Conservation (phyloP, 2,329 filamentous ascomycete genomes). For the Colletotrichum lupini region DNA sequence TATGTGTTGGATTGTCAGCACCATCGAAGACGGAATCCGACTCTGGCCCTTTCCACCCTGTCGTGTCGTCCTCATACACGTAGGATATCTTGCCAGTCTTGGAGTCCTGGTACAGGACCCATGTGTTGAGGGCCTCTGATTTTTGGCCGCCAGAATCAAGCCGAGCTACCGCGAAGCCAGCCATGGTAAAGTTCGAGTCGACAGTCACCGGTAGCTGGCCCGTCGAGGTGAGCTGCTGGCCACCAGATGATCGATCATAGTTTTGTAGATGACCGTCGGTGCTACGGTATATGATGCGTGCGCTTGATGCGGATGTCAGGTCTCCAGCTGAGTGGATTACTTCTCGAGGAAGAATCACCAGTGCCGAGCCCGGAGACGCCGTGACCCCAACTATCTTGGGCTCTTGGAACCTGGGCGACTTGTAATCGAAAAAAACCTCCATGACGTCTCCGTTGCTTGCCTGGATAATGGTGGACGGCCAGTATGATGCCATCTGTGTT, state of each 20-base stretch:
- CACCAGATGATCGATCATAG: conserved; percentile 23
- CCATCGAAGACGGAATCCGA: conserved; percentile 27
- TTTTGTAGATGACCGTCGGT: conserved; percentile 11
- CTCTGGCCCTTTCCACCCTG: conserved; percentile 34
- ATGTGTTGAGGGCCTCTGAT: conserved; percentile 36
- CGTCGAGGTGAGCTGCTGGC: conserved; percentile 5
- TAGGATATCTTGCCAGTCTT: conserved; percentile 34
- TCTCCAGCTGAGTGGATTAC: conserved; percentile 13
- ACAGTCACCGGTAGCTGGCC: conserved; percentile 23
- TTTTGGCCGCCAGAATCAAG: conserved; percentile 12
- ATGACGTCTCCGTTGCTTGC: conserved; percentile 9
- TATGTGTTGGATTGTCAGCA: conserved; percentile 26
- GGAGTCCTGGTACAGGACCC: conserved; percentile 40
- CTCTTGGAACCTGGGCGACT: conserved; percentile 5
- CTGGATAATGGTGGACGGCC: conserved; percentile 23
- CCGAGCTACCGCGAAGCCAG: conserved; percentile 36
- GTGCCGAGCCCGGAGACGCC: conserved; percentile 11
- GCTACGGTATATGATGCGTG: conserved; percentile 26
- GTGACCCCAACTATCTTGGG: conserved; percentile 1
- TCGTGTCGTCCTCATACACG: conserved; percentile 35
- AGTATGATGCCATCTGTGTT: conserved; percentile 23
- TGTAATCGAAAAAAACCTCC: conserved; percentile 18
- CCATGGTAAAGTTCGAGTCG: conserved; percentile 37
- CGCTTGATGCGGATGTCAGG: conserved; percentile 1
- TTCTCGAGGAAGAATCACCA: conserved; percentile 22